Percentiles rank a stretch among this genome's conserved stretches.
These are phyloP conservation scores for Chaetoceros muelleri DNA, from an alignment of 108 stramenopile genomes.

Conservation along the genomic window DNA sequence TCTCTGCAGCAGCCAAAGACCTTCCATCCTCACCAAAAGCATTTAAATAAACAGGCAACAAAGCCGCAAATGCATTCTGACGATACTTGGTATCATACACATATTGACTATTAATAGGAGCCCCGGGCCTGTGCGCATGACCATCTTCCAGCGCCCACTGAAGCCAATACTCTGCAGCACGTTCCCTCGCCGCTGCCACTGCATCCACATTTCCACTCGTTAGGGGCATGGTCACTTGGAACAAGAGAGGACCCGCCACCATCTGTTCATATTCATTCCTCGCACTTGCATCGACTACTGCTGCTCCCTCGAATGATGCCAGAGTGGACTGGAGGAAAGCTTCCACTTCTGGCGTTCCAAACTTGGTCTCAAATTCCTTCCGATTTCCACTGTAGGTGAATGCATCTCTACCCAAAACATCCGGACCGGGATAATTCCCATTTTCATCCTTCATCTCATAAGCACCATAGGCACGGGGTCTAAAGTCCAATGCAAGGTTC, in stretches of 20 bases:
- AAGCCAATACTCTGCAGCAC: slow-evolving; percentile 49
- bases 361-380: slow-evolving; percentile 50
- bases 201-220: slow-evolving; percentile 51
- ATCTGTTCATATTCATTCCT: slow-evolving; percentile 39
- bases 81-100: slow-evolving; percentile 75
- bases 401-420: slow-evolving; percentile 53
- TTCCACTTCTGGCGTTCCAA: slow-evolving; percentile 48
- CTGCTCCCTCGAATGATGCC: slow-evolving; percentile 37
- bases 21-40: slow-evolving; percentile 52
- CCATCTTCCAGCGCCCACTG: slow-evolving; percentile 39
- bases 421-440: slow-evolving; percentile 72
- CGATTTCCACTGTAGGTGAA: slow-evolving; percentile 66
- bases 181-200: slow-evolving; percentile 38
- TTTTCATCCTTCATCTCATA: slow-evolving; percentile 46
- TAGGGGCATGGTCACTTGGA: slow-evolving; percentile 43
- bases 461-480: slow-evolving; percentile 68
- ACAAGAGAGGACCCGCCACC: slow-evolving; percentile 42
- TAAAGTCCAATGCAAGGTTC: slow-evolving; percentile 46
- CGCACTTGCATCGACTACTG: background rate
- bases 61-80: slow-evolving; percentile 51
- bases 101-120: slow-evolving; percentile 67
- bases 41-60: slow-evolving; percentile 34
- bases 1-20: slow-evolving; percentile 58
- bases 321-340: slow-evolving; percentile 19
- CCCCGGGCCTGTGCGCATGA: slow-evolving; percentile 61